These are phyloP conservation scores for Talaromyces atroroseus DNA, from an alignment of 2,329 filamentous ascomycete genomes.

Conservation along the genomic window DNA sequence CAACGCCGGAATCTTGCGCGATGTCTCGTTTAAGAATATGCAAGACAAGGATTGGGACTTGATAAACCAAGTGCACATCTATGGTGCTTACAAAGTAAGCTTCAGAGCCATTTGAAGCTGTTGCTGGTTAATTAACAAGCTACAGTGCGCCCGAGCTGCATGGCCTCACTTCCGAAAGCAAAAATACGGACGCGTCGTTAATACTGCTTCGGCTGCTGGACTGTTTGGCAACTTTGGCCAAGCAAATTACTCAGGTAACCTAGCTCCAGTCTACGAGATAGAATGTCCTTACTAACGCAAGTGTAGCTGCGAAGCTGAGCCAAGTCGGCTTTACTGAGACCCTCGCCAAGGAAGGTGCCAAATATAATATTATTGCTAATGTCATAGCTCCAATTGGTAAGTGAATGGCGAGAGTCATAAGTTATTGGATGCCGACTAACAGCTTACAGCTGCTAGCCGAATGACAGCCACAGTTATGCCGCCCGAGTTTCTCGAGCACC, in stretches of 20 bases:
- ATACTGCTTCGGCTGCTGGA: slow-evolving; percentile 92
- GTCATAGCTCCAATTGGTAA: slow-evolving; percentile 78
- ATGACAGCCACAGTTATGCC: slow-evolving; percentile 97
- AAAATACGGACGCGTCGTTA: slow-evolving; percentile 95
- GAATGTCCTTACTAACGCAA: slow-evolving; percentile 18
- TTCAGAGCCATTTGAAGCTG: background rate
- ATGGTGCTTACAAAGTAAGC: slow-evolving; percentile 76
- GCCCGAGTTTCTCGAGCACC: slow-evolving; percentile 76
- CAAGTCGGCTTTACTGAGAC: slow-evolving; percentile 98
- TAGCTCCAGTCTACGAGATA: background rate
- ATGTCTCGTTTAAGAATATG: slow-evolving; percentile 98
- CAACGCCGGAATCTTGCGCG: slow-evolving; percentile 92
- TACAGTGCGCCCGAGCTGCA: slow-evolving; percentile 73
- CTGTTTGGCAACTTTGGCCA: slow-evolving; percentile 95
- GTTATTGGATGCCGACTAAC: slow-evolving; percentile 5
- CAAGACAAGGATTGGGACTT: slow-evolving; percentile 96
- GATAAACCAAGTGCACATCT: slow-evolving; percentile 86
- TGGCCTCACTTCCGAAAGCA: slow-evolving; percentile 99
- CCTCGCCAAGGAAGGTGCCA: slow-evolving; percentile 90
- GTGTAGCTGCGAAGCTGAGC: slow-evolving; percentile 76
- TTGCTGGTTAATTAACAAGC: slow-evolving; percentile 17
- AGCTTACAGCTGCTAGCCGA: slow-evolving; percentile 68
- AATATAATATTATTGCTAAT: slow-evolving; percentile 97
- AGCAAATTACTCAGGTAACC: slow-evolving; percentile 76
- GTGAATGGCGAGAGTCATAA: slow-evolving; percentile 11